Base-by-base conservation (phyloP, 371 early-diverging fungal genomes). In the Circinella minor region DNA sequence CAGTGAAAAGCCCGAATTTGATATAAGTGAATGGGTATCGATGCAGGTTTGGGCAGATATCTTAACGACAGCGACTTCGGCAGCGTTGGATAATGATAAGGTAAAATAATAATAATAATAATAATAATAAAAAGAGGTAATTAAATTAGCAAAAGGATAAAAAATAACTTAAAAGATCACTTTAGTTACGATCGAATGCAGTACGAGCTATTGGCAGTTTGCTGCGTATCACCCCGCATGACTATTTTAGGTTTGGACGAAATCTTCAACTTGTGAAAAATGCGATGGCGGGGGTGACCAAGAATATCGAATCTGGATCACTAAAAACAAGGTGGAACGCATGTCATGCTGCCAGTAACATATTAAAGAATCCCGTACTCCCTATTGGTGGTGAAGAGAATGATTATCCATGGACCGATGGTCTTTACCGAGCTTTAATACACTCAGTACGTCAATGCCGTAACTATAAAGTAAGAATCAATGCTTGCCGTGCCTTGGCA, bases 381-480 rank as follows among this genome's bases (percentile, higher is more conserved):
- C 92, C 93, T 9, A 87, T 92, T 59, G 90, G 89, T 4, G 65
- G 66, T 38, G 72, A n/a, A 5, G 72, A n/a, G 4, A 70, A 4
- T 67, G 36, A 71, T 8, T 79, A 76, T 60, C 83, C 81, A 11
- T 92, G 90, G 88, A 90, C 90, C 11, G 65, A 61, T 4, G 66
- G 73, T 15, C 67, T 93, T 20, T 90, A 87, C 67, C 73, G 73
- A 14, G 80, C 92, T 3, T 76, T 94, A 47, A 71, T 81, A 0
- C 80, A 83, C 14, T 87, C 90, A 3, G 72, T 92, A 10, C 72
- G 75, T 11, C 76, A 81, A 10, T 89, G 91, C 63, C 88, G 88
- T 66, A 94, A 94, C 73, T 94, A 88, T 66, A 94, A 94, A 75
- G 94, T 94, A 36, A 84, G 92, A 54, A 94, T 93, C 71, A 88